Evolutionary conservation across 2,329 filamentous ascomycete genomes (phyloP), one percentile per base, ranked within the genome.

Genomic region (Fusarium papillatum): DNA sequence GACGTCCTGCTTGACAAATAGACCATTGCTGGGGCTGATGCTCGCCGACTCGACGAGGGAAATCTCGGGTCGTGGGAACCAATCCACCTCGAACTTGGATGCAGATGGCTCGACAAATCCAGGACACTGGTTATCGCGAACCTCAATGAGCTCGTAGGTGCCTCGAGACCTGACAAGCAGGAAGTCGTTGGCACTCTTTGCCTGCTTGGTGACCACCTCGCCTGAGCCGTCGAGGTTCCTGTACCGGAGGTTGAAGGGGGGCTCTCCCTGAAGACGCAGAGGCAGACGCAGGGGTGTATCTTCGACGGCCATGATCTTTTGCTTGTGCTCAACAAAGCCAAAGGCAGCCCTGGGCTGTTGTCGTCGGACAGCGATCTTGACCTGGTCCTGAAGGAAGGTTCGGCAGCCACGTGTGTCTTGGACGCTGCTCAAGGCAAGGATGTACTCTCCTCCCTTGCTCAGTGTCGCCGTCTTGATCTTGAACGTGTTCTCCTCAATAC

Each of bases 261-360:
- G 90, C 78, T 96, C 93, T 66, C 97, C 97, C 72, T 95, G 95
- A 62, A 99, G 88, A 67, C 95, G 93, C 63, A 99, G 84, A 16
- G 97, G 97, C 65, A 99, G 86, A 63, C 92, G 90, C 48, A 98
- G 88, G 29, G 88, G 87, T 61, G 92, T 93, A 68, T 93, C 93
- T 82, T 98, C 95, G 17, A 98, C 88, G 17, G 94, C 94, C 80
- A 93, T 91, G 53, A 95, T 89, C 69, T 87, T 91, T 69, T 94
- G 91, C 82, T 94, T 95, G 79, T 94, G 94, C 76, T 98, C 96
- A 48, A 98, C 88, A 63, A 94, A 88, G 13, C 95, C 96, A 84
- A 99, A 99, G 5, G 93, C 92, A 9, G 91, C 96, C 78, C 95
- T 93, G 10, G 97, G 97, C 77, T 94, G 93, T 84, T 98, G 96